Base-by-base conservation (phyloP, 768 basidiomycete genomes). In the Ramaria sp. region DNA sequence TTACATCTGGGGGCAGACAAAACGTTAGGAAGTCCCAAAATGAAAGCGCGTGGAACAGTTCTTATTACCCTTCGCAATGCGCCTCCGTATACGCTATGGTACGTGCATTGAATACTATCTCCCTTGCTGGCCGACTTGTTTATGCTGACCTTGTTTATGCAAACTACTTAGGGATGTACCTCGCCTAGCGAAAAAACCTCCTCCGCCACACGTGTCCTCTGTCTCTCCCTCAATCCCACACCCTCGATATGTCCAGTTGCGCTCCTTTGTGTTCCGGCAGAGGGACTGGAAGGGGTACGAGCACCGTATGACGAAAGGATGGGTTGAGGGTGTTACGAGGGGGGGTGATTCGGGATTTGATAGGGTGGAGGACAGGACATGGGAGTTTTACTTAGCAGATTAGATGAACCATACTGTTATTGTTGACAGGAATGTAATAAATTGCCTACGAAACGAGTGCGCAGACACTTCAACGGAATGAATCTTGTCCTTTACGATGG, bases 221-320 rank as follows among this genome's bases (percentile, higher is more conserved):
- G 15, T 31, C 68, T 71, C 13, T 65, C 71, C 2, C 77, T 74
- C 45, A 71, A 73, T 39, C 69, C 69, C 72, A n/a, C 87, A 85
- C 65, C 87, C 89, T 5, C 71, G 68, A 4, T 98, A 86, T 66
- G 76, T 68, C 1, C 75, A 86, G 11, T 67, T 91, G 17, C 79
- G 89, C 30, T 94, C 91, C 0, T 97, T 94, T 68, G 73, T 68
- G 17, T 97, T 98, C 66, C 72, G 81, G 42, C 75, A 88, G 42
- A 67, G 68, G 10, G 60, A 72, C 0, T 98, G 91, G 82, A 80
- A 78, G 49, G 91, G 90, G 1, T 98, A 97, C 63, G 85, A 85
- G 63, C 95, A 98, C 67, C 75, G 90, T n/a, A 87, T 95, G 83
- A 96, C 95, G 3, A 87, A 92, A 65, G 94, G 94, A 5, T 72